Conservation (phyloP, 2,329 filamentous ascomycete species). For the Tympanopsis confertula region DNA sequence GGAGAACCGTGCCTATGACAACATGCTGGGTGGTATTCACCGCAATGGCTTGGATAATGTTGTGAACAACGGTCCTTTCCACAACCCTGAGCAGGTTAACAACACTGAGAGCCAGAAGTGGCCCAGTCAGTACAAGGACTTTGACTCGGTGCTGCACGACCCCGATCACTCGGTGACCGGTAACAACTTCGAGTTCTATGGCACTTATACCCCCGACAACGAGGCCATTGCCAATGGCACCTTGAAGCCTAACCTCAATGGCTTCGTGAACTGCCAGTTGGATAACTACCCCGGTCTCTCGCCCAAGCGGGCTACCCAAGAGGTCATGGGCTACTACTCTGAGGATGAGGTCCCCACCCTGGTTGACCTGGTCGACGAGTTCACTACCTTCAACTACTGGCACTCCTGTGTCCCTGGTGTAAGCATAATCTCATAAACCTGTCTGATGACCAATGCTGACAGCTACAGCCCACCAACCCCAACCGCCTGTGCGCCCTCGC, state of each 20-base stretch:
- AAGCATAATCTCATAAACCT: constrained; percentile 8
- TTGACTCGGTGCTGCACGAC: constrained; percentile 18
- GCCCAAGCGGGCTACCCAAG: constrained; percentile 11
- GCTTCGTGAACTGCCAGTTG: constrained; percentile 18
- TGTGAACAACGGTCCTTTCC: constrained; percentile 19
- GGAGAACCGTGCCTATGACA: constrained; percentile 22
- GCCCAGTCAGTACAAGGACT: constrained; percentile 15
- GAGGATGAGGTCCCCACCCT: constrained; percentile 19
- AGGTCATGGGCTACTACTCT: constrained; percentile 21
- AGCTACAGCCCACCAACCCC: constrained; percentile 17
- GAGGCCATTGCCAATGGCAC: constrained; percentile 13
- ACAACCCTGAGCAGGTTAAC: constrained; percentile 17
- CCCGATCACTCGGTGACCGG: constrained; percentile 19
- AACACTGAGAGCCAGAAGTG: constrained; percentile 12
- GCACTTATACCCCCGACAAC: constrained; percentile 16
- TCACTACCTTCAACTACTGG: constrained; percentile 21
- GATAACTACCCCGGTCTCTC: constrained; percentile 10
- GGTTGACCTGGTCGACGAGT: constrained; percentile 17
- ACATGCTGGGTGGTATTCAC: constrained; percentile 18
- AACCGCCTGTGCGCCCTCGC: constrained; percentile 17
- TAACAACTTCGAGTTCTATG: constrained; percentile 21
- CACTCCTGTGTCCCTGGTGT: constrained; percentile 20
- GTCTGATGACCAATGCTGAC: constrained; percentile 3
- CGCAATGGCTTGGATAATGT: constrained; percentile 17
- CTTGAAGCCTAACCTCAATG: constrained; percentile 13